Percentiles rank a stretch among this genome's conserved stretches.
Evolutionary conservation across 2,329 filamentous ascomycete species (phyloP).

Genomic region (Phialophora expanda): DNA sequence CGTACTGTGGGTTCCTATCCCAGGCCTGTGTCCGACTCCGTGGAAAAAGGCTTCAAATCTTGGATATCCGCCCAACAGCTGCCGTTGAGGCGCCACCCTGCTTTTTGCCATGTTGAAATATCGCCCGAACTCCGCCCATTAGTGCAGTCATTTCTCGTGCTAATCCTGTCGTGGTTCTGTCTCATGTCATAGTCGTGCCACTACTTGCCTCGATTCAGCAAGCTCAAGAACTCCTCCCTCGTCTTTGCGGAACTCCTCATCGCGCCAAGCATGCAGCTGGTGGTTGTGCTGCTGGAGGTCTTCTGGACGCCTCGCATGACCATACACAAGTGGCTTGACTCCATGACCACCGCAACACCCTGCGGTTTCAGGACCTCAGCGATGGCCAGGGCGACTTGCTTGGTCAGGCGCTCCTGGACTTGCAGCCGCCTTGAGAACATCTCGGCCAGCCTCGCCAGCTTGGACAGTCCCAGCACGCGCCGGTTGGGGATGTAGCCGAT

Average conservation of each 20-base stretch:
- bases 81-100: not conserved
- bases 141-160: not conserved
- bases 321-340: slow-evolving; percentile 96
- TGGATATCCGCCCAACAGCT: not conserved
- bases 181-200: not conserved
- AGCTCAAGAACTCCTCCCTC: slow-evolving; percentile 89
- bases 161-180: not conserved
- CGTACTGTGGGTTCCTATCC: not conserved
- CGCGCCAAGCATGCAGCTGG: slow-evolving; percentile 95
- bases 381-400: slow-evolving; percentile 92
- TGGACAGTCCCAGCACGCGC: slow-evolving; percentile 92
- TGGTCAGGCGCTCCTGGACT: slow-evolving; percentile 94
- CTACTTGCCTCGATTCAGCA: slow-evolving; percentile 60
- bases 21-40: not conserved
- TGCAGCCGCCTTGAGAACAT: slow-evolving; percentile 95
- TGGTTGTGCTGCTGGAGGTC: slow-evolving; percentile 83
- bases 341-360: slow-evolving; percentile 96
- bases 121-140: not conserved
- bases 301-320: slow-evolving; percentile 99
- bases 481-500: slow-evolving; percentile 95
- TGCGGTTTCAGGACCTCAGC: slow-evolving; percentile 92
- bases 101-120: not conserved
- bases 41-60: not conserved
- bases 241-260: slow-evolving; percentile 94
- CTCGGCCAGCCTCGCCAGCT: slow-evolving; percentile 92